phyloP scores from a whole-genome alignment of 345 rosid genomes.

The Orychophragmus violaceus region DNA sequence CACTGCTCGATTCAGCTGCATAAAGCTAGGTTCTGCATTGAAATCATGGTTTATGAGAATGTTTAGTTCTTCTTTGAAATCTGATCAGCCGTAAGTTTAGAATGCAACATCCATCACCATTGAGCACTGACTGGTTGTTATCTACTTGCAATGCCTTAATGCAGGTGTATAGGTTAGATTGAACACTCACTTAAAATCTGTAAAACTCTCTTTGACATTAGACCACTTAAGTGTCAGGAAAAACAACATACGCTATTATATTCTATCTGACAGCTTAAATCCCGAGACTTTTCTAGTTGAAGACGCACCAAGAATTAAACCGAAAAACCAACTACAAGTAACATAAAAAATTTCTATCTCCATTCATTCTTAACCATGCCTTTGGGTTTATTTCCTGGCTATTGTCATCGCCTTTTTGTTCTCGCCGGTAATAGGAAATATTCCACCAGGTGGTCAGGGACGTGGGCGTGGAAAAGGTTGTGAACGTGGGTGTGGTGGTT shows the following conservation, averaged over 20 bases:
- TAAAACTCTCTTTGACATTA: slow-evolving; percentile 75
- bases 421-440: slow-evolving; percentile 44
- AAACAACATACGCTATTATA: slow-evolving; percentile 92
- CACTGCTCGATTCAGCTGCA: not conserved
- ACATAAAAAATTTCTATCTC: not conserved
- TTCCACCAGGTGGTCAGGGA: slow-evolving; percentile 68
- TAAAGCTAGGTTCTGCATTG: not conserved
- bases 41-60: not conserved
- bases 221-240: slow-evolving; percentile 97
- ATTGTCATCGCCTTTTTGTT: slow-evolving; percentile 4
- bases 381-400: not conserved
- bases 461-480: slow-evolving; percentile 92
- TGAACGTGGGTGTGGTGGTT: slow-evolving; percentile 83
- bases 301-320: slow-evolving; percentile 92
- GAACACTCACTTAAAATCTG: slow-evolving; percentile 96
- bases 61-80: not conserved
- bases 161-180: slow-evolving; percentile 96
- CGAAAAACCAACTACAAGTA: slow-evolving; percentile 97
- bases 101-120: not conserved
- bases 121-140: not conserved
- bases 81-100: not conserved
- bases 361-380: not conserved
- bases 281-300: slow-evolving; percentile 94
- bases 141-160: not conserved
- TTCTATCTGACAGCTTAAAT: slow-evolving; percentile 96